phyloP scores from a whole-genome alignment of 306 rosid genomes.

The Sesbania bispinosa region DNA sequence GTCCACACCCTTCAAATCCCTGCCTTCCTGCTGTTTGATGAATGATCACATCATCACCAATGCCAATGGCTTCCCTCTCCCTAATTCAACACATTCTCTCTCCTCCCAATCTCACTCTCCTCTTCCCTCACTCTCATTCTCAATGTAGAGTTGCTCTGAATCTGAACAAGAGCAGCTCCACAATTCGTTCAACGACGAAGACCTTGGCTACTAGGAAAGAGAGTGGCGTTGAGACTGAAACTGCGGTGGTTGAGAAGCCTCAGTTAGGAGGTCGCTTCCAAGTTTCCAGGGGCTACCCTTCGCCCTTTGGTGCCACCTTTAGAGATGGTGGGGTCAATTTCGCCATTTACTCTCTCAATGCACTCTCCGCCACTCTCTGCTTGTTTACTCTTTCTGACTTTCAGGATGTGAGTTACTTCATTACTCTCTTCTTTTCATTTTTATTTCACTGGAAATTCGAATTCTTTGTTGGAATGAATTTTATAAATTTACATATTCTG shows the following conservation, averaged over 20 bases:
- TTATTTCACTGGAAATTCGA: not conserved
- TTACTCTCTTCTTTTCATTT: no score
- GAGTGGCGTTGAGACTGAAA: conserved; percentile 14
- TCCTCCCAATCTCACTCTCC: not conserved
- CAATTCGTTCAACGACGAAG: not conserved
- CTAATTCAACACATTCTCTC: not conserved
- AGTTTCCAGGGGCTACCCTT: conserved; percentile 49
- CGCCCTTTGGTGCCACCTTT: conserved; percentile 65
- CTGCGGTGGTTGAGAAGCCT: conserved; percentile 33
- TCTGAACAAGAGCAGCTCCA: not conserved
- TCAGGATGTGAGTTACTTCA: conserved; percentile 38
- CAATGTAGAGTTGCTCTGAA: not conserved
- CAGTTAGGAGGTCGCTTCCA: conserved; percentile 39
- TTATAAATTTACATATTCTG: no score
- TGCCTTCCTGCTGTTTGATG: not conserved
- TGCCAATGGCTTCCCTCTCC: not conserved
- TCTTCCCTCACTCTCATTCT: conserved; percentile 6
- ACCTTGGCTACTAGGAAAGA: conserved; percentile 6
- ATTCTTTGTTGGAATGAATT: not conserved
- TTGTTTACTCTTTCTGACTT: conserved; percentile 61
- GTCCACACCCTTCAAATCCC: not conserved
- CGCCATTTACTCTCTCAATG: conserved; percentile 64
- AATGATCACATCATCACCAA: not conserved
- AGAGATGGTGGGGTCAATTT: conserved; percentile 75
- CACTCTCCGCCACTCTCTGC: conserved; percentile 68